Evolutionary conservation across 2,329 filamentous ascomycete genomes (phyloP).

Genomic region (Aspergillus proliferans): DNA sequence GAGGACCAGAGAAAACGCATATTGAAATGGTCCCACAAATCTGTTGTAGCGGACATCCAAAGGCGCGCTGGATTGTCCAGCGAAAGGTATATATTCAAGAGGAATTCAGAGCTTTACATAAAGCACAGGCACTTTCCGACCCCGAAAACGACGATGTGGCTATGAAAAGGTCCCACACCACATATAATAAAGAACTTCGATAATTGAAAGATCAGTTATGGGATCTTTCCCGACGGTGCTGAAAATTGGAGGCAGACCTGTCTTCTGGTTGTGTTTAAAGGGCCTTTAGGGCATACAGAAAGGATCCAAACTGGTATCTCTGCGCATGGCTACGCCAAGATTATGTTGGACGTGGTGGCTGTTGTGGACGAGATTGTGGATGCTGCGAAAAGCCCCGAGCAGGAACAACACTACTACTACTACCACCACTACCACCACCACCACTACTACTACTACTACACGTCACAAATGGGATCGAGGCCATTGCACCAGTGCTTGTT

Average conservation of each 20-base stretch:
- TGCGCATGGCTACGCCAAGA: slow-evolving; percentile 4
- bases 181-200: not conserved
- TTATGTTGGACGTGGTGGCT: slow-evolving; percentile 5
- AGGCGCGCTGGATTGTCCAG: not conserved
- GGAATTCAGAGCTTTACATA: not conserved
- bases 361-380: slow-evolving; percentile 6
- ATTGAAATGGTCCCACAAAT: not conserved
- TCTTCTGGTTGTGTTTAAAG: not conserved
- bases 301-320: not conserved
- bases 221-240: too few species aligned
- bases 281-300: not conserved
- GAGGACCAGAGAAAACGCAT: too few species aligned
- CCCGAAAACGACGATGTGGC: not conserved
- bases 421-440: too few species aligned
- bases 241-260: not conserved
- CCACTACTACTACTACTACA: not conserved
- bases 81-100: not conserved
- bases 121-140: not conserved
- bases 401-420: not conserved
- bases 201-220: not conserved
- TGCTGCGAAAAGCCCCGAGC: slow-evolving; percentile 3
- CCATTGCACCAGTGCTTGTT: not conserved
- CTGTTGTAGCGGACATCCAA: not conserved
- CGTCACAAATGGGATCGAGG: not conserved
- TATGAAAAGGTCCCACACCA: too few species aligned